Evolutionary conservation across 257 asterid genomes (phyloP).

Genomic region (Rehmannia glutinosa): DNA sequence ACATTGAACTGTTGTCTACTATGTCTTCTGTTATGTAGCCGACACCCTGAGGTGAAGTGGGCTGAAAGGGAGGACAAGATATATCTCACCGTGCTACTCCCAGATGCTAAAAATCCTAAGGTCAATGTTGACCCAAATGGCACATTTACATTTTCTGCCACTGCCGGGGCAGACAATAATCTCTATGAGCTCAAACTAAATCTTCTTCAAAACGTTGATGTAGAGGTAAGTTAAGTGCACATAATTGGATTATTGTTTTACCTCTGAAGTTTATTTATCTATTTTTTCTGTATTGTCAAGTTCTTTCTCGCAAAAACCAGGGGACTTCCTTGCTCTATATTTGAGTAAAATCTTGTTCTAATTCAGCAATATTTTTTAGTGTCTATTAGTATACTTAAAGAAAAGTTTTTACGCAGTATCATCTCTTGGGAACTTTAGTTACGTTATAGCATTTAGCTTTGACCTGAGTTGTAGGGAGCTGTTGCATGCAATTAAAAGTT

Average conservation of each 20-base stretch:
- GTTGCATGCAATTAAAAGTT: neutral
- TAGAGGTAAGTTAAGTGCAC: constrained; percentile 41
- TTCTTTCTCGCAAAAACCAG: neutral
- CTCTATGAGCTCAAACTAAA: constrained; percentile 72
- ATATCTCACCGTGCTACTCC: constrained; percentile 64
- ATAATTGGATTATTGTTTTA: neutral
- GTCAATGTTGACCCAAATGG: constrained; percentile 91
- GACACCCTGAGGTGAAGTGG: constrained; percentile 95
- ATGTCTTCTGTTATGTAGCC: constrained; percentile 38
- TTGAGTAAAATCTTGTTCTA: neutral
- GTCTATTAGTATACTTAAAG: neutral
- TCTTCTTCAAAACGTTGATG: constrained; percentile 72
- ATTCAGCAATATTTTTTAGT: neutral
- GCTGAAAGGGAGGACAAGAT: constrained; percentile 89
- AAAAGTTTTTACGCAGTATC: neutral
- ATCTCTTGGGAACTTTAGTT: neutral
- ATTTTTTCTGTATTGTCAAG: too few species aligned
- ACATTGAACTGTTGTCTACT: neutral
- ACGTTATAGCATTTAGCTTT: neutral
- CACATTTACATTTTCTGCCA: constrained; percentile 63
- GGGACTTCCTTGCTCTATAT: neutral
- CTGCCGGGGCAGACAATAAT: constrained; percentile 65
- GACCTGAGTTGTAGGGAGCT: neutral
- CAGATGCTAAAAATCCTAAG: constrained; percentile 81
- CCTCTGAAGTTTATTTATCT: too few species aligned